A percentile compares a stretch with the other conserved stretches of the same genome.
These are phyloP conservation scores for Cyclotella sp. DNA, from an alignment of 108 stramenopile genomes.

Conservation along the genomic window DNA sequence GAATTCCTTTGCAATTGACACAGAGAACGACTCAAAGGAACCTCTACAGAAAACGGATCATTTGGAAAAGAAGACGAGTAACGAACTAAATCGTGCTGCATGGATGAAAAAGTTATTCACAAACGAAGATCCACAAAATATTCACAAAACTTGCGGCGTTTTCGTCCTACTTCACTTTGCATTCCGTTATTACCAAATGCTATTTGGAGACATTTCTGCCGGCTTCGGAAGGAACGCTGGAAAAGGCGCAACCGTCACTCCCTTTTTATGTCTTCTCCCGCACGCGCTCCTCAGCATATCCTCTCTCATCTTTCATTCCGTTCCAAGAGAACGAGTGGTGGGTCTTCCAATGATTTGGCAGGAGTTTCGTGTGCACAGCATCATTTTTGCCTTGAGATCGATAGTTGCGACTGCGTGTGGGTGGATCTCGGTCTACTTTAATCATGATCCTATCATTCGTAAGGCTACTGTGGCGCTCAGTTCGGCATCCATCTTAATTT, in stretches of 20 bases:
- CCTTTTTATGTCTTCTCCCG: conserved; percentile 54
- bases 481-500: conserved; percentile 30
- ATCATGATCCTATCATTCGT: conserved; percentile 41
- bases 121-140: conserved; percentile 64
- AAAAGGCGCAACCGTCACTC: conserved; percentile 26
- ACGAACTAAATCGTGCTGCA: neutral
- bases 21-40: conserved; percentile 8
- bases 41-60: neutral
- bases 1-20: conserved; percentile 45
- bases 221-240: conserved; percentile 56
- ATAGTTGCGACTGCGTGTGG: conserved; percentile 6
- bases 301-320: conserved; percentile 65
- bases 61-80: neutral
- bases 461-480: conserved; percentile 36
- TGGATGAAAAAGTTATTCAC: conserved; percentile 63
- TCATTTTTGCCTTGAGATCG: conserved; percentile 61
- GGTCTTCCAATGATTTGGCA: conserved; percentile 77
- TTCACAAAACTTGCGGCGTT: conserved; percentile 69
- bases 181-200: conserved; percentile 57
- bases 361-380: conserved; percentile 69
- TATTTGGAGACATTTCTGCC: conserved; percentile 59
- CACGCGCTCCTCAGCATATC: conserved; percentile 62
- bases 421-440: conserved; percentile 39
- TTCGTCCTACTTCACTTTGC: conserved; percentile 61
- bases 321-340: conserved; percentile 67